A percentile compares a stretch with the other conserved stretches of the same genome.
These are phyloP conservation scores for Flaveria ramosissima DNA, from an alignment of 129 eudicot genomes.

Conservation along the genomic window DNA sequence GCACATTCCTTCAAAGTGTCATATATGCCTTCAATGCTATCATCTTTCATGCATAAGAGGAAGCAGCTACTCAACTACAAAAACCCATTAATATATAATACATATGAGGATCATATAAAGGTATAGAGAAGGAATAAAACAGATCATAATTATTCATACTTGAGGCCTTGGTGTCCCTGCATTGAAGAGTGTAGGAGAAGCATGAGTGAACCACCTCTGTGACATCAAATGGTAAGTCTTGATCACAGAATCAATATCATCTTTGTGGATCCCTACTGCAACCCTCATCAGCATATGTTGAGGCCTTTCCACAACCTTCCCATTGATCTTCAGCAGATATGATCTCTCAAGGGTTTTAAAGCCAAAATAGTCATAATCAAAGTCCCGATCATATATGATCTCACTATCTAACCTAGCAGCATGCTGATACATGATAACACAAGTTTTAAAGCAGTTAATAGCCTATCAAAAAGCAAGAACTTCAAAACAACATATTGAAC, in stretches of 20 bases:
- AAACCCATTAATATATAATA: not conserved
- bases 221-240: conserved; percentile 92
- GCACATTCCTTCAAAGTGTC: conserved; percentile 98
- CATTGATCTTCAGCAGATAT: conserved; percentile 73
- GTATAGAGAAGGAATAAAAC: not conserved
- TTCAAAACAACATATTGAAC: not conserved
- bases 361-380: conserved; percentile 96
- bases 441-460: not conserved
- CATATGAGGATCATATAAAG: conserved; percentile 2
- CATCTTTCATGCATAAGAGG: conserved; percentile 92
- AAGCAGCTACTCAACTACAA: conserved; percentile 94
- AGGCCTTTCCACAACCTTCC: conserved; percentile 94
- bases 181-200: conserved; percentile 95
- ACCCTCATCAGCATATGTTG: conserved; percentile 99
- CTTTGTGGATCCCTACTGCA: conserved; percentile 90
- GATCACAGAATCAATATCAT: conserved; percentile 83
- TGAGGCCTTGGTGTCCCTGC: conserved; percentile 99
- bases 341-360: conserved; percentile 97
- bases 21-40: conserved; percentile 94
- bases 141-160: conserved; percentile 37
- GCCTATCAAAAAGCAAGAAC: not conserved
- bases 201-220: conserved; percentile 99
- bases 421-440: conserved; percentile 47
- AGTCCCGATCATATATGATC: conserved; percentile 92
- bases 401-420: conserved; percentile 93